Conservation (phyloP, 176 grass and related monocot species). For the Cenchrus americanus region DNA sequence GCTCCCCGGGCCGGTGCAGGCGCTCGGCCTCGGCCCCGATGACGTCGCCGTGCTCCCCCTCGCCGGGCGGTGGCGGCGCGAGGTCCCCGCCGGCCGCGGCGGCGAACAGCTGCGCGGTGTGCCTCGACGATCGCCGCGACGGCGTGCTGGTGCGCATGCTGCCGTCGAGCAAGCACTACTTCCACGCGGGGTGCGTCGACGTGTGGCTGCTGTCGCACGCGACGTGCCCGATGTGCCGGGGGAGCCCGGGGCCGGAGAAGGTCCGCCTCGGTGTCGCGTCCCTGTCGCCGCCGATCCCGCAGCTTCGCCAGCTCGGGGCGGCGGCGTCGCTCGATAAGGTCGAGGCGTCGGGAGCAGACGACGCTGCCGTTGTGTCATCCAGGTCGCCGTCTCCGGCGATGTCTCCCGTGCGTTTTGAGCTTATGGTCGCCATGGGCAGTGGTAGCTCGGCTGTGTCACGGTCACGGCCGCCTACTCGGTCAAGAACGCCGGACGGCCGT, state of each 20-base stretch:
- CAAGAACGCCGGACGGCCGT: not conserved
- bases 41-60: conserved; percentile 46
- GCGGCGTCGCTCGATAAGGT: conserved; percentile 4
- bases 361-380: not conserved
- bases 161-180: conserved; percentile 62
- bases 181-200: conserved; percentile 62
- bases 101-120: conserved; percentile 51
- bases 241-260: conserved; percentile 32
- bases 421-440: not conserved
- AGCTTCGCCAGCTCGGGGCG: conserved; percentile 34
- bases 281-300: conserved; percentile 48
- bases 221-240: conserved; percentile 54
- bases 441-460: not conserved
- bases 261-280: conserved; percentile 28
- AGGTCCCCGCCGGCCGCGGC: not conserved
- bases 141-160: conserved; percentile 51
- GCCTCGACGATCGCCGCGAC: conserved; percentile 50
- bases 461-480: not conserved
- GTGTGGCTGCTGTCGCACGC: conserved; percentile 57
- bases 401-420: not conserved
- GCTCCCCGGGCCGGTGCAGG: not conserved
- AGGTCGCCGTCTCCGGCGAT: conserved; percentile 32
- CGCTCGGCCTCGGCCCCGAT: conserved; percentile 40
- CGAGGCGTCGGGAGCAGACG: not conserved
- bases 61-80: not conserved